These are phyloP conservation scores for Solanum ossicruentum DNA, from an alignment of 257 asterid genomes.

Conservation along the genomic window DNA sequence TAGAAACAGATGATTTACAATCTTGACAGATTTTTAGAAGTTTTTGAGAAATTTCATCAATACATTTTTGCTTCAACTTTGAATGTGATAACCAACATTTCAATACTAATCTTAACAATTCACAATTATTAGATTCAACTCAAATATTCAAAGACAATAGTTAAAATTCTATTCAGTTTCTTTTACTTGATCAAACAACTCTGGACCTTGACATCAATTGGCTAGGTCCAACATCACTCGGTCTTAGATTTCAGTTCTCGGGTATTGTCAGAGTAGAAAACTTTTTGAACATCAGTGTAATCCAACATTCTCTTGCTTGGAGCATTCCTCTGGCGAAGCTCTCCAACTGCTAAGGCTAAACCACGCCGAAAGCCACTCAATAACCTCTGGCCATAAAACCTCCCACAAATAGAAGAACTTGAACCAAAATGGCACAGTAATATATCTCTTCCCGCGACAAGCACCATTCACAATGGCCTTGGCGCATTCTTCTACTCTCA, in stretches of 20 bases:
- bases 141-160: background rate
- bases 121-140: too few relatives aligned
- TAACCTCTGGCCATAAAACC: slow-evolving; percentile 36
- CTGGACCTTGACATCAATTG: background rate
- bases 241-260: background rate
- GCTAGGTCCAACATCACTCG: background rate
- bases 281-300: slow-evolving; percentile 19
- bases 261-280: slow-evolving; percentile 33
- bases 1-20: too few relatives aligned
- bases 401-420: slow-evolving; percentile 30
- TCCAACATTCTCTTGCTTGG: slow-evolving; percentile 16
- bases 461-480: slow-evolving; percentile 37
- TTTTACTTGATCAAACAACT: background rate
- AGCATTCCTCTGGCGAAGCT: slow-evolving; percentile 8
- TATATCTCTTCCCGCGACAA: slow-evolving; percentile 37
- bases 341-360: slow-evolving; percentile 17
- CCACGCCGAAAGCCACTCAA: slow-evolving; percentile 33
- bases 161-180: background rate
- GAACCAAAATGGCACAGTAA: slow-evolving; percentile 50
- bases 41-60: background rate
- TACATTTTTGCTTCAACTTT: background rate
- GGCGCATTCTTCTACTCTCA: slow-evolving; percentile 32
- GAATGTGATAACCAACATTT: background rate
- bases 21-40: too few relatives aligned
- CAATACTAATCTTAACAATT: background rate